Evolutionary conservation across 768 basidiomycete species (phyloP).

Genomic region (Termitomyces sp.): DNA sequence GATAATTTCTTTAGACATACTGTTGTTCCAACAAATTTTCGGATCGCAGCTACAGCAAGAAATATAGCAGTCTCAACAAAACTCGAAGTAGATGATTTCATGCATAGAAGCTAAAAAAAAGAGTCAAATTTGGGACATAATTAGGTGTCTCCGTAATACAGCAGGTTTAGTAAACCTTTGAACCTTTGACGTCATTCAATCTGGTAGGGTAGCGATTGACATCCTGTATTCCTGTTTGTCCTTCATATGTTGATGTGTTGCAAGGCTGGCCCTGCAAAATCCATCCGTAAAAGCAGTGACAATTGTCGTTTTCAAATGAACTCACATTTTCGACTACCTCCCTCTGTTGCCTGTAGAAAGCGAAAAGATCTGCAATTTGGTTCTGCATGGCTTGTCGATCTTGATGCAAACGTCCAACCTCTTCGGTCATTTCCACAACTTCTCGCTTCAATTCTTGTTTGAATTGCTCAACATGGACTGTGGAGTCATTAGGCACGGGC

Average conservation of each 20-base stretch:
- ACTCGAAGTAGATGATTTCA: not conserved
- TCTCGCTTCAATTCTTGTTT: constrained; percentile 77
- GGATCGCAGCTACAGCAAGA: constrained; percentile 79
- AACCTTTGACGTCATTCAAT: constrained; percentile 1
- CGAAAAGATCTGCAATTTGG: constrained; percentile 70
- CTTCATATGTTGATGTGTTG: not conserved
- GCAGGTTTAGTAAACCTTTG: not conserved
- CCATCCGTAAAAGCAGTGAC: not conserved
- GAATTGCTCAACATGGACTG: constrained; percentile 86
- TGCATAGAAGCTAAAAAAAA: not conserved
- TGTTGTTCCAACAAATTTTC: constrained; percentile 70
- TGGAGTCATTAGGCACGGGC: not conserved
- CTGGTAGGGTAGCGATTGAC: constrained; percentile 25
- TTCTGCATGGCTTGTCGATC: constrained; percentile 65
- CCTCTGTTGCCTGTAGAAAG: constrained; percentile 69
- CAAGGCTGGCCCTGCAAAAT: constrained; percentile 2
- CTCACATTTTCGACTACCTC: constrained; percentile 20
- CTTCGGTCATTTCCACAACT: constrained; percentile 69
- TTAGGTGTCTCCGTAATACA: not conserved
- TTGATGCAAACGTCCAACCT: constrained; percentile 63
- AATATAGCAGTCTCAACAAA: constrained; percentile 40
- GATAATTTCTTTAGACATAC: constrained; percentile 52
- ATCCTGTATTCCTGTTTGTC: not conserved
- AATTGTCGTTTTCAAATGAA: not conserved
- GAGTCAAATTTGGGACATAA: not conserved